Percentiles rank a stretch among this genome's conserved stretches.
phyloP scores from a whole-genome alignment of 352 stramenopile genomes.

The Pythium dissotocum region DNA sequence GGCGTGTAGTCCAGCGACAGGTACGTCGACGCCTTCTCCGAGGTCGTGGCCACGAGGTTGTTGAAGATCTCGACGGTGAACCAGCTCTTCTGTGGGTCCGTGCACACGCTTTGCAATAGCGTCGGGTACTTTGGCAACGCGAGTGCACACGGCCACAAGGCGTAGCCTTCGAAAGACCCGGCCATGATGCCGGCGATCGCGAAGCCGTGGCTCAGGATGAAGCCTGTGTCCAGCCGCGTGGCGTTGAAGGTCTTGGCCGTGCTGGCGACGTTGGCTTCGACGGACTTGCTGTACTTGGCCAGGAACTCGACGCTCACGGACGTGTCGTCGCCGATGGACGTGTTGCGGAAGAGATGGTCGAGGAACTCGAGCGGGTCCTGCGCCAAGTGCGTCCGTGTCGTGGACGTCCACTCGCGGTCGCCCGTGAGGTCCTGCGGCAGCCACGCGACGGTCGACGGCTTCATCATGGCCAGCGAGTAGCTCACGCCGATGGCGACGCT shows the following conservation, averaged over 20 bases:
- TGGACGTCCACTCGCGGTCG: slow-evolving; percentile 21
- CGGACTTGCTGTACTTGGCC: slow-evolving; percentile 16
- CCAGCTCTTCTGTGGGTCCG: slow-evolving; percentile 1
- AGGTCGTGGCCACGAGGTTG: slow-evolving; percentile 30
- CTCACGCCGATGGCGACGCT: slow-evolving; percentile 22
- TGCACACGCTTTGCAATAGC: slow-evolving; percentile 13
- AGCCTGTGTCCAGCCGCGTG: slow-evolving; percentile 12
- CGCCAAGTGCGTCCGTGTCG: slow-evolving; percentile 23
- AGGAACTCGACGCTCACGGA: slow-evolving; percentile 22
- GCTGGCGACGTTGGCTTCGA: slow-evolving; percentile 17
- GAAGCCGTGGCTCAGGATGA: slow-evolving; percentile 18
- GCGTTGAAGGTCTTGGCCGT: slow-evolving; percentile 21
- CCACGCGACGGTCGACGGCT: not conserved
- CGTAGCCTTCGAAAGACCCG: slow-evolving; percentile 23
- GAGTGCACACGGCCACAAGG: slow-evolving; percentile 12
- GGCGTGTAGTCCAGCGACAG: slow-evolving; percentile 23
- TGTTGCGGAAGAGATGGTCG: slow-evolving; percentile 7
- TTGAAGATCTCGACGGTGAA: slow-evolving; percentile 26
- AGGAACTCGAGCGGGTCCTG: slow-evolving; percentile 20
- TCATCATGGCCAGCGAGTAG: slow-evolving; percentile 17
- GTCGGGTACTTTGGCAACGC: slow-evolving; percentile 7
- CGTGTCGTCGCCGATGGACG: slow-evolving; percentile 17
- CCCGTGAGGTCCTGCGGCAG: slow-evolving; percentile 20
- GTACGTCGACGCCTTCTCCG: slow-evolving; percentile 27
- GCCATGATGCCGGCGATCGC: slow-evolving; percentile 23